Conservation (phyloP, 352 stramenopile species). For the Pythium biforme region DNA sequence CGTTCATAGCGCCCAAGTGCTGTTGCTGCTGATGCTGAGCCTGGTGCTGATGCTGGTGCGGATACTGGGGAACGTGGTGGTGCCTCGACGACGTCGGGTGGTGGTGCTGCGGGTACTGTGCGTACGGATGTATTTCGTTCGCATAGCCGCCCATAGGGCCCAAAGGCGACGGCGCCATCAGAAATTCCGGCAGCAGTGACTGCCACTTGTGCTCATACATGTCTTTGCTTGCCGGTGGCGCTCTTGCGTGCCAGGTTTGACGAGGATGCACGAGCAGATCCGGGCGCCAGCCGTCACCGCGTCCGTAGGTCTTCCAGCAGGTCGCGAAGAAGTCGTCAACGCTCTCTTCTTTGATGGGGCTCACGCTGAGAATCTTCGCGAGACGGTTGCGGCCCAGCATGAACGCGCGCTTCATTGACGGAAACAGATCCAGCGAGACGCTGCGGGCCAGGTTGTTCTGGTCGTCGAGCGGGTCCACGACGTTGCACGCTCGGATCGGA, state of each 20-base stretch:
- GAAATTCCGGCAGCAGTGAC: slow-evolving; percentile 24
- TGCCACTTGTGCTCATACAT: slow-evolving; percentile 21
- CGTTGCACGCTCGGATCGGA: slow-evolving; percentile 81
- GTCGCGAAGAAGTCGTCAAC: slow-evolving; percentile 57
- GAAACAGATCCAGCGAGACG: slow-evolving; percentile 70
- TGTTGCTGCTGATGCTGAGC: slow-evolving; percentile 7
- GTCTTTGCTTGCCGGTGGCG: not conserved
- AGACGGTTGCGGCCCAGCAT: slow-evolving; percentile 57
- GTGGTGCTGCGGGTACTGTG: slow-evolving; percentile 2
- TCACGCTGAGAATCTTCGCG: not conserved
- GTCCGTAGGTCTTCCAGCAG: slow-evolving; percentile 64
- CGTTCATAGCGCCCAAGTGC: not conserved
- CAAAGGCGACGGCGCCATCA: slow-evolving; percentile 12
- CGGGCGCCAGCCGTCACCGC: slow-evolving; percentile 73
- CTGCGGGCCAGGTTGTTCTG: slow-evolving; percentile 86
- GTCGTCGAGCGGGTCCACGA: slow-evolving; percentile 86
- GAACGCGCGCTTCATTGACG: slow-evolving; percentile 71
- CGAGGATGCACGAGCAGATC: slow-evolving; percentile 78
- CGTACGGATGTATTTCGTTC: slow-evolving; percentile 5
- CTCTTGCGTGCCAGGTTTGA: slow-evolving; percentile 55
- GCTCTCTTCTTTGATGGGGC: slow-evolving; percentile 3
- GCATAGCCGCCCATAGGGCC: slow-evolving; percentile 8
- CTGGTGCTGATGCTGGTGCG: slow-evolving; percentile 10
- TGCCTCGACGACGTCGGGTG: slow-evolving; percentile 8
- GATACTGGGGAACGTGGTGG: not conserved